Evolutionary conservation across 2,329 filamentous ascomycete species (phyloP).

Genomic region (Metarhizium rileyi): DNA sequence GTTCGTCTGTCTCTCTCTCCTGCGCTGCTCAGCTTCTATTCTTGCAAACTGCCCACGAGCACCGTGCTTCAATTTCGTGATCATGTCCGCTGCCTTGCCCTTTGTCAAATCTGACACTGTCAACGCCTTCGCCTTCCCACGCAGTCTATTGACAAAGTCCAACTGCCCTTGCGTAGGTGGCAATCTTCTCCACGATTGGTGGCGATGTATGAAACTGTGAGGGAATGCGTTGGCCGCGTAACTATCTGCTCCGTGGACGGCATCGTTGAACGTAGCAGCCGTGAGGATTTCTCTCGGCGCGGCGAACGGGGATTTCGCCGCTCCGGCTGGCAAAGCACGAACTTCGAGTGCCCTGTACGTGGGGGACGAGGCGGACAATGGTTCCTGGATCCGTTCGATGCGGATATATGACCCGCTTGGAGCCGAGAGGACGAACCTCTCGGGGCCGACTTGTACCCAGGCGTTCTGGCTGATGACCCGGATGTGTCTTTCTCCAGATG

Average conservation of each 20-base stretch:
- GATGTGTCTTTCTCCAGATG: constrained; percentile 68
- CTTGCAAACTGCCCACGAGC: constrained; percentile 54
- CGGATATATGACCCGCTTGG: constrained; percentile 52
- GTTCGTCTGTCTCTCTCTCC: constrained; percentile 28
- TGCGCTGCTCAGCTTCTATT: constrained; percentile 42
- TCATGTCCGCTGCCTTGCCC: constrained; percentile 79
- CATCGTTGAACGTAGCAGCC: constrained; percentile 58
- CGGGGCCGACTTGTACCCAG: constrained; percentile 71
- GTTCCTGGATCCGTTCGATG: constrained; percentile 31
- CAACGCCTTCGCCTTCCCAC: constrained; percentile 43
- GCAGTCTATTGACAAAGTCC: constrained; percentile 57
- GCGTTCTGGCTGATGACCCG: constrained; percentile 62
- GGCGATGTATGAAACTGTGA: constrained; percentile 53
- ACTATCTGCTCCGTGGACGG: constrained; percentile 77
- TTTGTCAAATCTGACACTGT: constrained; percentile 54
- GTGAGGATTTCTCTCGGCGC: constrained; percentile 59
- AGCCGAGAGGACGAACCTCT: constrained; percentile 62
- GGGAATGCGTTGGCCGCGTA: constrained; percentile 61
- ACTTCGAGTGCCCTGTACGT: constrained; percentile 37
- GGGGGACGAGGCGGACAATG: constrained; percentile 11
- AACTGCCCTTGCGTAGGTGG: constrained; percentile 59
- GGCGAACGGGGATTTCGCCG: constrained; percentile 51
- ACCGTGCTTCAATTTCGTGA: constrained; percentile 82
- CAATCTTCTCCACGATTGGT: constrained; percentile 58
- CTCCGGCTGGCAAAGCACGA: constrained; percentile 33